phyloP scores from a whole-genome alignment of 495 filamentous ascomycete species.

The Venustampulla echinocandica region DNA sequence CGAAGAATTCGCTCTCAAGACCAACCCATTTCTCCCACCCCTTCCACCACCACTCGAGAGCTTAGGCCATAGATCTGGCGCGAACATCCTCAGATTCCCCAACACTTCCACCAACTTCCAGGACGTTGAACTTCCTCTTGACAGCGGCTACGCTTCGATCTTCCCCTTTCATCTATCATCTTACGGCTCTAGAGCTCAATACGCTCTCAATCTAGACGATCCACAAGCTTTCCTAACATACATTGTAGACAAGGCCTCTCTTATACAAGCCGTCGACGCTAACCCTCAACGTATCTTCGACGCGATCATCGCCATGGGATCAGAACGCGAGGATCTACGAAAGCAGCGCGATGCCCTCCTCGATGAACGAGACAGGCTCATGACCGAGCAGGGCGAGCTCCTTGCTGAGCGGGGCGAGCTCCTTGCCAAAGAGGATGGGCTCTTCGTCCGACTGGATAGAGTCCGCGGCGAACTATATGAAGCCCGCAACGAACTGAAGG shows the following conservation, averaged over 20 bases:
- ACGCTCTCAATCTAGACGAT: not conserved
- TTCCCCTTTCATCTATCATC: not conserved
- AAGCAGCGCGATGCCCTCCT: not conserved
- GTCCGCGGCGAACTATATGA: no score
- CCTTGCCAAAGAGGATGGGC: no score
- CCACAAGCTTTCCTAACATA: not conserved
- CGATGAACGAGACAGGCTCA: not conserved
- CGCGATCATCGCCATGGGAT: not conserved
- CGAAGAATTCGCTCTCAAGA: no score
- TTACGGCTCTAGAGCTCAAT: not conserved
- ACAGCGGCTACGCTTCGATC: no score
- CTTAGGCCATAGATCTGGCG: no score
- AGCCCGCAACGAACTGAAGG: no score
- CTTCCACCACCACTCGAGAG: no score
- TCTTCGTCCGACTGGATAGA: no score
- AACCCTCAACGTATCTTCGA: slow-evolving; percentile 1
- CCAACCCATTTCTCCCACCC: no score
- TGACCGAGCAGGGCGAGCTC: not conserved
- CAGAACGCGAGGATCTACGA: slow-evolving; percentile 1
- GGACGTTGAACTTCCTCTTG: no score
- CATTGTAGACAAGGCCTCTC: slow-evolving; percentile 3
- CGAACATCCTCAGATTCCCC: no score
- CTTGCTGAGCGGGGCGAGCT: not conserved
- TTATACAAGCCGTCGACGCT: not conserved
- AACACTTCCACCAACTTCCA: no score